Conservation (phyloP, 768 basidiomycete genomes). For the Xerocomellus chrysenteron region DNA sequence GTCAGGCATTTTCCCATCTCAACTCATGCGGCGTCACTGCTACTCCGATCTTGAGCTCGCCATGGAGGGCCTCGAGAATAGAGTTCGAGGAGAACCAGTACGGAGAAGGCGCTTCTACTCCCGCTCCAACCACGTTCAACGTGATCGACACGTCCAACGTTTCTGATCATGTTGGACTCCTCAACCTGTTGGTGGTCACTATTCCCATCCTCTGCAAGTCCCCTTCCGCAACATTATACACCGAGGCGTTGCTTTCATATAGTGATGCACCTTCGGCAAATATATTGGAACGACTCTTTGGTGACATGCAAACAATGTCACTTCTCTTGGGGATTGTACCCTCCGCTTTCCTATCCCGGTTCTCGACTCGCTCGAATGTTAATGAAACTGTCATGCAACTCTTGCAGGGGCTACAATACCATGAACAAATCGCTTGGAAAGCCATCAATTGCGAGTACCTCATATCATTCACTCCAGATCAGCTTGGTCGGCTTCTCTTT, state of each 20-base stretch:
- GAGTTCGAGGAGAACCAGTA: constrained; percentile 24
- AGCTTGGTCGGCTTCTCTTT: constrained; percentile 27
- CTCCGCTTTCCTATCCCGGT: constrained; percentile 24
- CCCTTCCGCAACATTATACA: constrained; percentile 29
- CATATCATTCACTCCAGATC: constrained; percentile 22
- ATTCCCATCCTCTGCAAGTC: constrained; percentile 24
- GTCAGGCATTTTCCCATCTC: constrained; percentile 22
- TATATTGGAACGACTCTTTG: constrained; percentile 28
- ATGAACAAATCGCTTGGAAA: constrained; percentile 30
- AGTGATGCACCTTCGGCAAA: constrained; percentile 6
- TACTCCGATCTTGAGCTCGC: constrained; percentile 21
- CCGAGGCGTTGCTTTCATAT: constrained; percentile 24
- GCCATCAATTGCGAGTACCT: constrained; percentile 1
- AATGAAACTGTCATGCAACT: constrained; percentile 18
- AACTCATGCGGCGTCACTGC: neutral
- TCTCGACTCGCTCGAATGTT: constrained; percentile 30
- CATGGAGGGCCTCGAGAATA: constrained; percentile 27
- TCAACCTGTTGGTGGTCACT: constrained; percentile 26
- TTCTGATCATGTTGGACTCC: constrained; percentile 29
- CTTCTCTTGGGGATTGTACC: constrained; percentile 30
- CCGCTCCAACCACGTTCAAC: constrained; percentile 31
- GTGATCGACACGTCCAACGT: constrained; percentile 36
- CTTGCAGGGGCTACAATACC: constrained; percentile 8
- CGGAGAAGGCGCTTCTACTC: constrained; percentile 3
- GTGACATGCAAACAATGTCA: constrained; percentile 28